phyloP scores from a whole-genome alignment of 495 filamentous ascomycete genomes.

The Trichoderma erinaceum region DNA sequence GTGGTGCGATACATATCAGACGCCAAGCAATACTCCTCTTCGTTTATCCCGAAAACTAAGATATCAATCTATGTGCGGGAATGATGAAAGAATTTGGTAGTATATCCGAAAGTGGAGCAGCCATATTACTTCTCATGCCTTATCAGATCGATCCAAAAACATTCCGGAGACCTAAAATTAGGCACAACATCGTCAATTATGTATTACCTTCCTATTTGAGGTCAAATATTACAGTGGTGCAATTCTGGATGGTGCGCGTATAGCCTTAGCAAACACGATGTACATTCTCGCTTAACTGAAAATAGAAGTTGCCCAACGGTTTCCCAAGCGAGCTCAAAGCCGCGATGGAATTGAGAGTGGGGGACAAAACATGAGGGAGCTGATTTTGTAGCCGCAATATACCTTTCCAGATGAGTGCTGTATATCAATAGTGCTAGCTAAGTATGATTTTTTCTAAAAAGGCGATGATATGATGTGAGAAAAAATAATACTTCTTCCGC shows the following conservation, averaged over 20 bases:
- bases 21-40: not conserved
- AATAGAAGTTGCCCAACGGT: not conserved
- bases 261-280: not conserved
- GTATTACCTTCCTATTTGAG: not conserved
- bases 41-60: not conserved
- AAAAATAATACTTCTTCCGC: too few relatives aligned
- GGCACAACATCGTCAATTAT: not conserved
- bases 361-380: not conserved
- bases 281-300: not conserved
- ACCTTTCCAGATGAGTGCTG: too few relatives aligned
- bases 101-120: not conserved
- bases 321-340: not conserved
- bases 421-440: too few relatives aligned
- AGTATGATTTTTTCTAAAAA: too few relatives aligned
- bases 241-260: not conserved
- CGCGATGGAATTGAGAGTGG: not conserved
- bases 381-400: not conserved
- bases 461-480: too few relatives aligned
- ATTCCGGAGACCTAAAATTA: not conserved
- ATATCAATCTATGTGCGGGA: not conserved
- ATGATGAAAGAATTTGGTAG: not conserved
- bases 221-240: not conserved
- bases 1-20: not conserved
- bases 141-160: not conserved
- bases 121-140: not conserved